phyloP scores from a whole-genome alignment of 2,329 filamentous ascomycete species.

The Dactylellina parvicollis region DNA sequence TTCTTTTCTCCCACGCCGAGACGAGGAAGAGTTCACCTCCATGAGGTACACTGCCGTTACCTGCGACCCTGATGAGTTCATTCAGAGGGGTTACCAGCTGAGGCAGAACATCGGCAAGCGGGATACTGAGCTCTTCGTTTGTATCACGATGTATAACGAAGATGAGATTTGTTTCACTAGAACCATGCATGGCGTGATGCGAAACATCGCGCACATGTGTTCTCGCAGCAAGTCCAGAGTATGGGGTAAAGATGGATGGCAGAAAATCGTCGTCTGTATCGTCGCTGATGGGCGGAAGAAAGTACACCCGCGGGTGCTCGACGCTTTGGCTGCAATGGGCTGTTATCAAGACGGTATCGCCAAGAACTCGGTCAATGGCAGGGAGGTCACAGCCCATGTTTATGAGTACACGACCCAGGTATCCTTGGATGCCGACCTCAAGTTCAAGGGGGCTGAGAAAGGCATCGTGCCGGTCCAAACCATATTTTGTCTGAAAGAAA shows the following conservation, averaged over 20 bases:
- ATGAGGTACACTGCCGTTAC: slow-evolving; percentile 99
- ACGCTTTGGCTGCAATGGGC: slow-evolving; percentile 94
- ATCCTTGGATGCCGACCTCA: slow-evolving; percentile 90
- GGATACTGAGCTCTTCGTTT: slow-evolving; percentile 96
- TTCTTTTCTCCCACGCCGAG: slow-evolving; percentile 90
- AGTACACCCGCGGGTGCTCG: slow-evolving; percentile 90
- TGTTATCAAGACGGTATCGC: slow-evolving; percentile 98
- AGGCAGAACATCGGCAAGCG: slow-evolving; percentile 88
- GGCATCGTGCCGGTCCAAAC: slow-evolving; percentile 98
- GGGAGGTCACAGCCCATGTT: slow-evolving; percentile 93
- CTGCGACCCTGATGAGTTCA: slow-evolving; percentile 94
- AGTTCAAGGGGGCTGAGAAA: slow-evolving; percentile 99
- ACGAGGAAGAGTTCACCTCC: slow-evolving; percentile 96
- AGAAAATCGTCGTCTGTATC: slow-evolving; percentile 98
- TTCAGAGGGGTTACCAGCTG: slow-evolving; percentile 86
- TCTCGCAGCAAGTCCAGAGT: slow-evolving; percentile 89
- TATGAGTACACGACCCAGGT: slow-evolving; percentile 99
- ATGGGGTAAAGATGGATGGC: slow-evolving; percentile 97
- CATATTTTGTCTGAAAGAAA: slow-evolving; percentile 98
- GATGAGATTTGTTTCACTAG: slow-evolving; percentile 95
- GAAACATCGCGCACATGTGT: slow-evolving; percentile 97
- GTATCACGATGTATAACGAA: slow-evolving; percentile 99
- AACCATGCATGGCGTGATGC: slow-evolving; percentile 98
- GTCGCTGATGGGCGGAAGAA: slow-evolving; percentile 93
- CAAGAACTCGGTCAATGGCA: slow-evolving; percentile 97